phyloP scores from a whole-genome alignment of 805 yeast species.

The Starmera pachycereana region DNA sequence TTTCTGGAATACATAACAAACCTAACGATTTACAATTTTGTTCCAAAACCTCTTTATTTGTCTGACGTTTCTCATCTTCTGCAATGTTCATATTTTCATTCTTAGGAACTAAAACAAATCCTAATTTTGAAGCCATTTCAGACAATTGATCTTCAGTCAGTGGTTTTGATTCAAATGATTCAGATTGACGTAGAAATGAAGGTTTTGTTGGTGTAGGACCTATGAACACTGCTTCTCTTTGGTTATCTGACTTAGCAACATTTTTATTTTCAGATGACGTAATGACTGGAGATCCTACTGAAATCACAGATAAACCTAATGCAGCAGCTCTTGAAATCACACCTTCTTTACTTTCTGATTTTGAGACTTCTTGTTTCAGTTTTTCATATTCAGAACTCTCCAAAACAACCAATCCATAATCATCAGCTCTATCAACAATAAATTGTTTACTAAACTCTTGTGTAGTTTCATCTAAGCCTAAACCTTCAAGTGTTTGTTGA shows the following conservation, averaged over 20 bases:
- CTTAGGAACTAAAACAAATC: constrained; percentile 24
- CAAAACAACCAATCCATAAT: constrained; percentile 24
- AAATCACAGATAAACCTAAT: not conserved
- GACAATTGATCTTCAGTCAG: constrained; percentile 1
- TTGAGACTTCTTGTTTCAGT: constrained; percentile 3
- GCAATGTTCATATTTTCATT: constrained; percentile 16
- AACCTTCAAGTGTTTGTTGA: too few relatives aligned
- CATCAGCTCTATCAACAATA: constrained; percentile 11
- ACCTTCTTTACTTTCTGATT: not conserved
- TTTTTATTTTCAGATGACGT: constrained; percentile 3
- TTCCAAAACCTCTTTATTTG: constrained; percentile 20
- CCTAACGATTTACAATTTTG: constrained; percentile 35
- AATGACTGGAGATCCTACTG: not conserved
- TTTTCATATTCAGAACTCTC: constrained; percentile 20
- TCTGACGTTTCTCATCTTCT: not conserved
- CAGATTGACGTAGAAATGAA: constrained; percentile 19
- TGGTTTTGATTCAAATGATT: constrained; percentile 4
- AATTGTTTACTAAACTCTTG: constrained; percentile 4
- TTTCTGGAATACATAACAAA: constrained; percentile 43
- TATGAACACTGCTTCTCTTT: constrained; percentile 18
- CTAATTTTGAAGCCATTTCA: constrained; percentile 22
- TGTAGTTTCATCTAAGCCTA: constrained; percentile 1
- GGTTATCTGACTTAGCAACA: constrained; percentile 16
- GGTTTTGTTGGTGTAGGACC: too few relatives aligned
- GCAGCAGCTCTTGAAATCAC: not conserved